These are phyloP conservation scores for Entophlyctis luteolus DNA, from an alignment of 192 early-diverging fungal species.

Conservation along the genomic window DNA sequence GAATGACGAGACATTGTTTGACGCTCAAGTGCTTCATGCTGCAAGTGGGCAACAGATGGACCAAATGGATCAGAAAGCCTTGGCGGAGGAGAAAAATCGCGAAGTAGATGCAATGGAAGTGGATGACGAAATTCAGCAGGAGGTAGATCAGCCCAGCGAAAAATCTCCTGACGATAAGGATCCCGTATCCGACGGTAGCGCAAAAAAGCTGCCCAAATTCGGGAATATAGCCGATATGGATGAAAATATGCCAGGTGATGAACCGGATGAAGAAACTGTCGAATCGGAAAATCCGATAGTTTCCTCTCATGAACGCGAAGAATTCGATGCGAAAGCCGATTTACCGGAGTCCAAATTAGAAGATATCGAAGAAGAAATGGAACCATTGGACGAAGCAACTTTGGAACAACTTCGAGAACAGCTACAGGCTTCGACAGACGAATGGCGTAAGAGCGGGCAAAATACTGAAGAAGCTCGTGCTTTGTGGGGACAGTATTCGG, in stretches of 20 bases:
- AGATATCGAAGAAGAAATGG: conserved; percentile 22
- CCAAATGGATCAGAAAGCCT: conserved; percentile 42
- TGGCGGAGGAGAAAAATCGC: conserved; percentile 34
- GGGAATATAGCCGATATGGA: conserved; percentile 28
- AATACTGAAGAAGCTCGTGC: conserved; percentile 53
- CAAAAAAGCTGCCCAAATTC: neutral
- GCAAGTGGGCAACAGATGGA: conserved; percentile 61
- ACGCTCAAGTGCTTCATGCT: conserved; percentile 70
- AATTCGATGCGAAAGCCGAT: conserved; percentile 33
- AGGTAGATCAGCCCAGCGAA: neutral
- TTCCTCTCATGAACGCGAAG: conserved; percentile 16
- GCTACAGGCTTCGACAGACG: conserved; percentile 69
- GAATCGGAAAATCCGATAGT: neutral
- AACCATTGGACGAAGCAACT: conserved; percentile 44
- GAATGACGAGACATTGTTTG: conserved; percentile 68
- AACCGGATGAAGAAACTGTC: conserved; percentile 33
- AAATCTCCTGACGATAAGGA: conserved; percentile 16
- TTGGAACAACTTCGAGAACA: conserved; percentile 74
- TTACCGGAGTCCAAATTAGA: conserved; percentile 30
- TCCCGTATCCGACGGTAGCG: conserved; percentile 19
- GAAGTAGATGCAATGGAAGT: conserved; percentile 23
- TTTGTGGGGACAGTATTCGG: conserved; percentile 87
- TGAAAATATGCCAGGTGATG: conserved; percentile 53
- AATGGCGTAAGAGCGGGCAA: conserved; percentile 68
- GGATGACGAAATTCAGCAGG: conserved; percentile 20